Base-by-base conservation (phyloP, 495 filamentous ascomycete species). In the Tuber aestivum region DNA sequence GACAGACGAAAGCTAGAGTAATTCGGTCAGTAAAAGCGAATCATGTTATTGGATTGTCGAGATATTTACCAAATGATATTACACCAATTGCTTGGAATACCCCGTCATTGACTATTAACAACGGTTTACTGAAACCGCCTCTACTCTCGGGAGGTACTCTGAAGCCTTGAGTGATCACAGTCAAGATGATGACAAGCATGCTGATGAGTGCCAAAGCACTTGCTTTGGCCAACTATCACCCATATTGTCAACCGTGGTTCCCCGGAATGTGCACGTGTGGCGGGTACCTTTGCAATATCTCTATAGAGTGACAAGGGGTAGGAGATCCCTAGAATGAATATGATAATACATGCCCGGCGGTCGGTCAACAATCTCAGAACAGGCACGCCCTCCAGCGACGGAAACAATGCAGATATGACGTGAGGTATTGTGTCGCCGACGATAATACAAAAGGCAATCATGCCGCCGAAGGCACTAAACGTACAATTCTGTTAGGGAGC, bases 361-460 rank as follows among this genome's bases (percentile, higher is more conserved):
- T 97, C 89, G 16, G 91, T 92, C 74, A 98, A 83, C 72, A 97
- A 87, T 85, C 92, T 91, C 27, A 97, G 85, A 27, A 97, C 91
- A 4, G 92, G 87, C 83, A 91, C 89, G n/a, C 90, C 85, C 48
- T 85, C 83, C 42, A 98, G 83, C 10, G 88, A 89, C 2, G 96
- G 95, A 84, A 94, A 97, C 16, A 97, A 81, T 18, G 94, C 93
- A 27, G 86, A 85, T 78, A 97, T 82, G 44, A 99, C 95, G 84
- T 93, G 93, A 0, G 95, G 95, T 79, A 99, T 97, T 2, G 92
- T 92, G 83, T 99, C 95, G 37, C 95, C 95, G 38, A 99, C 91
- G 83, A 99, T 97, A 74, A 99, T 93, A 74, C 94, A 95, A 85
- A 97, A 99, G 35, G 96, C 96, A 61, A 98, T 88, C 96, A 98